phyloP scores from a whole-genome alignment of 139 green algal genomes.

The Volvox africanus region DNA sequence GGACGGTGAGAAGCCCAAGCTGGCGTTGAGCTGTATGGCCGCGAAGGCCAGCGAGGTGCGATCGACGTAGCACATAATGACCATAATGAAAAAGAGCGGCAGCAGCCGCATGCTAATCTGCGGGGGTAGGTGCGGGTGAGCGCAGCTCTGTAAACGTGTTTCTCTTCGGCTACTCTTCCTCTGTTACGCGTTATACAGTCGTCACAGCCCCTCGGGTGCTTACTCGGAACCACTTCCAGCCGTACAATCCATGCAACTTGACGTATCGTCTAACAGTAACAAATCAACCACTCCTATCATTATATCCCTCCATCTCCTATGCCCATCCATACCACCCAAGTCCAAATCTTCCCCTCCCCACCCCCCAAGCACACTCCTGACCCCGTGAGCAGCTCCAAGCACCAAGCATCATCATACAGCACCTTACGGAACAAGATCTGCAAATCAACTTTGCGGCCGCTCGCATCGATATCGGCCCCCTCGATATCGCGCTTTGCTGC shows the following conservation, averaged over 20 bases:
- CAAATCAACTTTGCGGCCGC: background rate
- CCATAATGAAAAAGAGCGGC: constrained; percentile 41
- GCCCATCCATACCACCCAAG: background rate
- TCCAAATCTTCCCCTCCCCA: background rate
- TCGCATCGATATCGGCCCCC: background rate
- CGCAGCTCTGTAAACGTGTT: background rate
- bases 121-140: background rate
- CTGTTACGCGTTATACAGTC: background rate
- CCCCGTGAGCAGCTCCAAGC: background rate
- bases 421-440: background rate
- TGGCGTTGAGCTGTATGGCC: constrained; percentile 75
- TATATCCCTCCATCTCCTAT: background rate
- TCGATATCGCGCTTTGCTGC: no score
- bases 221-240: no score
- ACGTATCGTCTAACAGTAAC: background rate
- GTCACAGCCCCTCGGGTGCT: no score
- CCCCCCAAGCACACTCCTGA: no score
- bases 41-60: constrained; percentile 83
- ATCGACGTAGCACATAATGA: constrained; percentile 62
- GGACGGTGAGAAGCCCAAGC: constrained; percentile 70
- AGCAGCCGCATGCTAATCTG: constrained; percentile 20
- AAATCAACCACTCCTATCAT: no score
- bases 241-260: background rate
- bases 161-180: background rate
- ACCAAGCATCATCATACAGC: background rate